phyloP scores from a whole-genome alignment of 73 alveolate genomes.

The Breviolum minutum region DNA sequence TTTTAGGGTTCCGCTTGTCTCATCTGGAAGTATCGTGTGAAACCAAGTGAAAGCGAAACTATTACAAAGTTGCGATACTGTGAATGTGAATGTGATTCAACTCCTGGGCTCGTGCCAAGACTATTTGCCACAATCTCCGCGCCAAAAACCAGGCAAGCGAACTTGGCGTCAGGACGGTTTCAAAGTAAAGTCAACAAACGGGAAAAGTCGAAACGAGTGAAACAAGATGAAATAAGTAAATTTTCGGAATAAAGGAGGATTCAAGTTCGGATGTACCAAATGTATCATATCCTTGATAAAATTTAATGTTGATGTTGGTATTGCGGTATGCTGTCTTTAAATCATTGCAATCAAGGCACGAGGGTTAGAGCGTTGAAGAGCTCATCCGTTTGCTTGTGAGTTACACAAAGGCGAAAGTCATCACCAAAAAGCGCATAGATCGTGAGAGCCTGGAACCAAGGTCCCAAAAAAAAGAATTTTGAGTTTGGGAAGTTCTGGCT shows the following conservation, averaged over 20 bases:
- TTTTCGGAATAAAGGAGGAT: not conserved
- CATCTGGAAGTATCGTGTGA: no score
- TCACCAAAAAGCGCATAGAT: constrained; percentile 92
- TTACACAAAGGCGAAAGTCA: constrained; percentile 89
- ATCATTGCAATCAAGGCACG: not conserved
- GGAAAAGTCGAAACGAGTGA: not conserved
- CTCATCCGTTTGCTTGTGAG: constrained; percentile 85
- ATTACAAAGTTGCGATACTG: no score
- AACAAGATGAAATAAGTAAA: no score
- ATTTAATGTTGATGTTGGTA: no score
- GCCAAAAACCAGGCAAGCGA: constrained; percentile 87
- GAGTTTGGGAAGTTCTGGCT: not conserved
- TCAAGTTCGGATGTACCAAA: not conserved
- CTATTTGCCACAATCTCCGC: constrained; percentile 62
- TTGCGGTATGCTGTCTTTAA: no score
- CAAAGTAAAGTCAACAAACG: not conserved
- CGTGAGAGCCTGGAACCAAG: constrained; percentile 26
- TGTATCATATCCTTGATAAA: no score
- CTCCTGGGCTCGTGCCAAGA: constrained; percentile 27
- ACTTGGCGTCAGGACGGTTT: not conserved
- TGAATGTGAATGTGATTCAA: no score
- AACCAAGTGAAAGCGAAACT: no score
- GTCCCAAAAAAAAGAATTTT: no score
- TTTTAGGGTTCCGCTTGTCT: not conserved
- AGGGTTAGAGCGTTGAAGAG: constrained; percentile 67